A percentile compares a stretch with the other conserved stretches of the same genome.
Conservation (phyloP, 148 eudicot genomes). For the Diospyros lotus region DNA sequence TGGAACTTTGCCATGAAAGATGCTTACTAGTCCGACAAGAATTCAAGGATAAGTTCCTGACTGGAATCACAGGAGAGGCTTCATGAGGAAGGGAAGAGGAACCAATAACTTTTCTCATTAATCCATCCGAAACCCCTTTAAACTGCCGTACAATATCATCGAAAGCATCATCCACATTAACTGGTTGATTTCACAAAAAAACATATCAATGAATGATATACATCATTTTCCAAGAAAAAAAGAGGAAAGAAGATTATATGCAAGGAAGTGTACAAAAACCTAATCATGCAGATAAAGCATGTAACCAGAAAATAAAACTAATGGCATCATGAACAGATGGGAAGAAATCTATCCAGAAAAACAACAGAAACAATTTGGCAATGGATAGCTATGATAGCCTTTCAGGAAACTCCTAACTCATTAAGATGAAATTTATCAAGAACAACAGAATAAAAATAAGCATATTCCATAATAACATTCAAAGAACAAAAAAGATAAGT, state of each 20-base stretch:
- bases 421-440: no score
- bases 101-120: constrained; percentile 64
- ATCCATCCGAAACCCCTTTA: constrained; percentile 94
- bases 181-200: constrained; percentile 36
- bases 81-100: constrained; percentile 49
- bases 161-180: constrained; percentile 94
- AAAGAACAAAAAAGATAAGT: no score
- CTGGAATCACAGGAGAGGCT: constrained; percentile 26
- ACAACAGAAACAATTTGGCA: no score
- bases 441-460: no score
- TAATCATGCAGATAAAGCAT: background rate
- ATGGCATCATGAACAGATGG: background rate
- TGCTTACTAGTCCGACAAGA: constrained; percentile 46
- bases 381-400: no score
- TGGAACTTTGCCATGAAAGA: constrained; percentile 39
- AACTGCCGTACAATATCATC: constrained; percentile 95
- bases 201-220: background rate
- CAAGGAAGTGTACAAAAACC: no score
- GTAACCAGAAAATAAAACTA: background rate
- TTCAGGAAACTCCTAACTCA: no score
- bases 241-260: background rate
- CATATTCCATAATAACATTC: no score
- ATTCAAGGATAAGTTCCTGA: constrained; percentile 55
- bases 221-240: background rate
- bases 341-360: background rate